Conservation (phyloP, 2,329 filamentous ascomycete genomes). For the Fusarium miscanthi region DNA sequence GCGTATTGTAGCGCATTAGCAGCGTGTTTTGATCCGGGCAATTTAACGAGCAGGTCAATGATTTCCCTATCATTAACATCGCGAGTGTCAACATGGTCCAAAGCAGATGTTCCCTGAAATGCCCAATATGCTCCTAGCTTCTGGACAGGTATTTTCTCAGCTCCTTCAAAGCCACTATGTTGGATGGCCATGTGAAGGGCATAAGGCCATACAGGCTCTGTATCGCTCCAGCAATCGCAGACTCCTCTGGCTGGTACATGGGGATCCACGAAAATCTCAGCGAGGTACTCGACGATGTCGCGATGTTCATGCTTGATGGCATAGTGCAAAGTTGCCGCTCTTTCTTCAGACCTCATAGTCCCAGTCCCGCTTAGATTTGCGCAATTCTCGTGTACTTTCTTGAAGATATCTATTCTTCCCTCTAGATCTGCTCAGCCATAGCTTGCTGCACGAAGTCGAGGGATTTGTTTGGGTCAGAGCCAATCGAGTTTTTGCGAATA, state of each 20-base stretch:
- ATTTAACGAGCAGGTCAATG: background rate
- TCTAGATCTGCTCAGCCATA: constrained; percentile 11
- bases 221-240: background rate
- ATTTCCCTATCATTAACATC: background rate
- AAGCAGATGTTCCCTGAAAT: background rate
- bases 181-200: constrained; percentile 13
- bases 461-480: constrained; percentile 15
- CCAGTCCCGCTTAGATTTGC: constrained; percentile 6
- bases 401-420: constrained; percentile 11
- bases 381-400: constrained; percentile 9
- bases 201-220: background rate
- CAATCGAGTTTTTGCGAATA: background rate
- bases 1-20: constrained; percentile 4
- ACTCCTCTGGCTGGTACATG: constrained; percentile 7
- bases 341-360: background rate
- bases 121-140: constrained; percentile 19
- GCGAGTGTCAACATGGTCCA: background rate
- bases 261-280: constrained; percentile 7
- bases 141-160: constrained; percentile 4
- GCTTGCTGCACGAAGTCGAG: constrained; percentile 2
- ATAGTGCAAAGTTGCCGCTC: constrained; percentile 14
- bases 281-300: constrained; percentile 21
- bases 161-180: constrained; percentile 4
- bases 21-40: background rate
- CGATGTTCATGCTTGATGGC: constrained; percentile 19